Conservation (phyloP, 1,284 basidiomycete species). For the Irpex sp. region DNA sequence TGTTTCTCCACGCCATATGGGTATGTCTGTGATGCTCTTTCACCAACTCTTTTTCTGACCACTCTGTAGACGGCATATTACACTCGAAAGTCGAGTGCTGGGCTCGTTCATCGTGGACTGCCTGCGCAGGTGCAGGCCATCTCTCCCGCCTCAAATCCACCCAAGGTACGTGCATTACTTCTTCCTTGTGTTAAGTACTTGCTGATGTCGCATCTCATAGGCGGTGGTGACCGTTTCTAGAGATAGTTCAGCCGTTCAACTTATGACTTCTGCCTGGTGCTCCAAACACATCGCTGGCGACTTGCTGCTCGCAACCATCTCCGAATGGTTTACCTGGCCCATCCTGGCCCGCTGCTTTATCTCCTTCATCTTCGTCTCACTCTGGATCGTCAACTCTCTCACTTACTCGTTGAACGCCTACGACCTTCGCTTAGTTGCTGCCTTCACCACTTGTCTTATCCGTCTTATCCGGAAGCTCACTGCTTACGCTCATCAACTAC, state of each 20-base stretch:
- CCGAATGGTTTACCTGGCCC: neutral
- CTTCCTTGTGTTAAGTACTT: too few relatives aligned
- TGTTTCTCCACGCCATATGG: neutral
- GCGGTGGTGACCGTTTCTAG: neutral
- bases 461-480: neutral
- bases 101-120: neutral
- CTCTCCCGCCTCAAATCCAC: neutral
- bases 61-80: too few relatives aligned
- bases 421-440: neutral
- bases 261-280: neutral
- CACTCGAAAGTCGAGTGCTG: too few relatives aligned
- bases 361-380: neutral
- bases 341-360: neutral
- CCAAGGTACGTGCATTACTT: too few relatives aligned
- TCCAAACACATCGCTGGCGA: neutral
- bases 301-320: neutral
- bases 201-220: too few relatives aligned
- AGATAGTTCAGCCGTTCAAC: neutral
- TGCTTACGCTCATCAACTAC: neutral
- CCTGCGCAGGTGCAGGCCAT: neutral
- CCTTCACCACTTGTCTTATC: neutral
- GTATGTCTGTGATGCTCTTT: neutral
- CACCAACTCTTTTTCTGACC: too few relatives aligned
- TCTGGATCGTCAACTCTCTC: neutral
- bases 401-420: neutral